Conservation (phyloP, 345 rosid species). For the Erysimum cheiranthoides region DNA sequence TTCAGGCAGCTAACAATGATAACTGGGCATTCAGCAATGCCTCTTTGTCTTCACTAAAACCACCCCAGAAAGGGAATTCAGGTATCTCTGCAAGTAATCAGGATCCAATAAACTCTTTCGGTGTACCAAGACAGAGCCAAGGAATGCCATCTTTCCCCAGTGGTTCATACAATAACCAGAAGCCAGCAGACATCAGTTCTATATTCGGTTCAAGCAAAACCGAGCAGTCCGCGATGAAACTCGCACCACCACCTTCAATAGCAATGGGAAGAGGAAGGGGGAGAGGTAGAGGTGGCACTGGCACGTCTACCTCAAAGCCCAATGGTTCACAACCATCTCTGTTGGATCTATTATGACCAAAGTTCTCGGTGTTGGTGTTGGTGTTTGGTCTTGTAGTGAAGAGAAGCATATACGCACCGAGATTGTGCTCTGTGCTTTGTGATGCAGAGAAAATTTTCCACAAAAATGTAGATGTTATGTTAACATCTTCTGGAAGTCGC, state of each 20-base stretch:
- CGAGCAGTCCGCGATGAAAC: conserved; percentile 65
- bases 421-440: background rate
- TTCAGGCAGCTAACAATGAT: conserved; percentile 40
- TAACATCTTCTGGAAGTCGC: conserved; percentile 28
- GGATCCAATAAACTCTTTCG: conserved; percentile 55
- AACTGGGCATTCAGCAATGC: conserved; percentile 62
- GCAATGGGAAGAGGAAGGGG: conserved; percentile 87
- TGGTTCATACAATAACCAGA: conserved; percentile 52
- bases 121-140: conserved; percentile 65
- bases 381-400: conserved; percentile 15
- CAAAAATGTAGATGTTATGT: conserved; percentile 27
- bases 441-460: background rate
- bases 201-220: conserved; percentile 70
- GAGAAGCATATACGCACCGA: conserved; percentile 23
- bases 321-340: conserved; percentile 65
- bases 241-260: conserved; percentile 87
- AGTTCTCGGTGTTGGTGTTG: background rate
- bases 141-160: conserved; percentile 46
- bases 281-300: conserved; percentile 53
- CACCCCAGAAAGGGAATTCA: conserved; percentile 49
- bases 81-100: conserved; percentile 46
- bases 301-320: conserved; percentile 49
- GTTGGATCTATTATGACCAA: conserved; percentile 67
- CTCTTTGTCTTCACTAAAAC: conserved; percentile 53
- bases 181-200: conserved; percentile 69